Evolutionary conservation across 169 alveolate species (phyloP).

Genomic region (Plasmodium fragile): DNA sequence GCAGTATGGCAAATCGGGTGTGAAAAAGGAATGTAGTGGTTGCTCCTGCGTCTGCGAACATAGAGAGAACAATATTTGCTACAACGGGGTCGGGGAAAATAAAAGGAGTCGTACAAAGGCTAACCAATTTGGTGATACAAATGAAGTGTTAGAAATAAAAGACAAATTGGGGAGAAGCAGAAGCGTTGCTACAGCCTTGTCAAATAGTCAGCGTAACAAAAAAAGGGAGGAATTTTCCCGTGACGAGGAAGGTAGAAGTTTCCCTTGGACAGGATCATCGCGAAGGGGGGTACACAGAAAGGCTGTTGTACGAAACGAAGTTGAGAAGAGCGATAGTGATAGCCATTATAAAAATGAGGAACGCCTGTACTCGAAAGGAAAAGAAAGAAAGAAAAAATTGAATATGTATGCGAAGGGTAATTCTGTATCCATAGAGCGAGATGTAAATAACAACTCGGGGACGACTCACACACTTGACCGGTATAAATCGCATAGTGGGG

Average conservation of each 20-base stretch:
- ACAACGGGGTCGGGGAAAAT: background rate
- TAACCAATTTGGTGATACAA: background rate
- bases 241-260: background rate
- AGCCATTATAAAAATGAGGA: background rate
- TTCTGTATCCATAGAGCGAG: background rate
- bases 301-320: background rate
- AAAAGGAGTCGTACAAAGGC: background rate
- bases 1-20: slow-evolving; percentile 1
- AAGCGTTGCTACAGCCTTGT: background rate
- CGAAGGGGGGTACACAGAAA: background rate
- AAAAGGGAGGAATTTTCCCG: background rate
- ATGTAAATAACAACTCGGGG: background rate
- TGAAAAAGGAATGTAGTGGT: background rate
- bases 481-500: background rate
- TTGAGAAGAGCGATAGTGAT: background rate
- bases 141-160: slow-evolving; percentile 24
- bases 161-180: background rate
- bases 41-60: background rate
- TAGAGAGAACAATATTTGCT: background rate
- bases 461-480: background rate
- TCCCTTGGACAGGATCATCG: background rate
- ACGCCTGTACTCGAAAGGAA: background rate
- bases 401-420: background rate
- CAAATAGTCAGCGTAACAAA: background rate
- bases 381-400: background rate